Conservation (phyloP, 331 rosid genomes). For the Quercus lobata region DNA sequence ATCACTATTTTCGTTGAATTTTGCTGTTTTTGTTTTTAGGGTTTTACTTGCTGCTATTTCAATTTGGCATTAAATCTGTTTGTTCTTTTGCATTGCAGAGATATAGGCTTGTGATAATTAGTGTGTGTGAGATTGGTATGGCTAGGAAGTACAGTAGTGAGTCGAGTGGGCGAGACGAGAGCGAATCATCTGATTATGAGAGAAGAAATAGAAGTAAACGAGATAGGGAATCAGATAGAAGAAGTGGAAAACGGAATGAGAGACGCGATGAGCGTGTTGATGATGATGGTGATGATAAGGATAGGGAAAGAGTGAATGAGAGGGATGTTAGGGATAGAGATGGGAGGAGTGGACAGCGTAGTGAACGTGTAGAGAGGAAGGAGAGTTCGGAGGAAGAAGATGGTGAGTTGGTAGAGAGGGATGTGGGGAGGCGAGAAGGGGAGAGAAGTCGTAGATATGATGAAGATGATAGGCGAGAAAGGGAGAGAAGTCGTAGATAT, state of each 20-base stretch:
- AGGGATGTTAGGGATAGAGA: constrained; percentile 18
- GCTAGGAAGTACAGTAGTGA: constrained; percentile 26
- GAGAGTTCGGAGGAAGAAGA: constrained; percentile 52
- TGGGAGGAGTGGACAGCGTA: constrained; percentile 16
- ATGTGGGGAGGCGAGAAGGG: constrained; percentile 7
- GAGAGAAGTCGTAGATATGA: constrained; percentile 7
- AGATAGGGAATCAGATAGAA: constrained; percentile 5
- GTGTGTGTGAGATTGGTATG: constrained; percentile 16
- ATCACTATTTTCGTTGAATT: background rate
- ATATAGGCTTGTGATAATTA: background rate
- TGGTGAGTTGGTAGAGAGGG: constrained; percentile 17
- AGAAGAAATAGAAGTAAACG: constrained; percentile 16
- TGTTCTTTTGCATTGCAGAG: background rate
- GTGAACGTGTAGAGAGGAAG: constrained; percentile 4
- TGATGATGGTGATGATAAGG: constrained; percentile 2
- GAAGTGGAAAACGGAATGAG: constrained; percentile 9
- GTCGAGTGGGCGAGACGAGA: background rate
- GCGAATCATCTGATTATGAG: constrained; percentile 6
- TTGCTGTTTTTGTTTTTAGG: background rate
- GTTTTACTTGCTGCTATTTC: background rate
- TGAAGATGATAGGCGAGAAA: constrained; percentile 29
- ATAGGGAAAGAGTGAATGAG: constrained; percentile 13
- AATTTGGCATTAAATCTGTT: background rate
- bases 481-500: constrained; percentile 1
- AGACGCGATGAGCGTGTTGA: background rate